These are phyloP conservation scores for Chlorella sp. DNA, from an alignment of 139 green algal genomes.

Conservation along the genomic window DNA sequence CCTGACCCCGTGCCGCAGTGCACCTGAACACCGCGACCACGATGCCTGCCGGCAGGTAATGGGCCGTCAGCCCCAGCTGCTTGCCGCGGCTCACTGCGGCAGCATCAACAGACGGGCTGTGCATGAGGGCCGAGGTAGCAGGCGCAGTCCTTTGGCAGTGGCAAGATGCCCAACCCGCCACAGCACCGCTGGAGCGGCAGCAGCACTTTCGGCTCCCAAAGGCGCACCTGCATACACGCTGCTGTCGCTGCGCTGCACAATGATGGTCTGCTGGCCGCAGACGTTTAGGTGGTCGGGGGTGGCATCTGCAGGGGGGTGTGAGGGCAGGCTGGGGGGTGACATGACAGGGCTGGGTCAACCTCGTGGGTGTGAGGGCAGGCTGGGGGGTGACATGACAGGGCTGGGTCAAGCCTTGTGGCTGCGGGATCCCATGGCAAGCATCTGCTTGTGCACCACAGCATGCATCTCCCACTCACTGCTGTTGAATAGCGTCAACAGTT, in stretches of 20 bases:
- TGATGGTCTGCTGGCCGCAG: background rate
- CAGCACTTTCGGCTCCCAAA: background rate
- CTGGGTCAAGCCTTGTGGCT: background rate
- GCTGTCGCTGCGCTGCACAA: slow-evolving; percentile 3
- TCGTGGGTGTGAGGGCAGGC: background rate
- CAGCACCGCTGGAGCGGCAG: background rate
- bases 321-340: too few relatives aligned
- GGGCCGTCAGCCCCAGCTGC: slow-evolving; percentile 11
- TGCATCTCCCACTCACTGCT: background rate
- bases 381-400: too few relatives aligned
- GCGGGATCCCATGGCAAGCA: background rate
- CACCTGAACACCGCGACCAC: background rate
- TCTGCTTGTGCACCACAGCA: background rate
- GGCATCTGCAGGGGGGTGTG: background rate
- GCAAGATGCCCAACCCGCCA: background rate
- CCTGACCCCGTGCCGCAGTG: background rate
- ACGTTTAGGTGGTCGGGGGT: background rate
- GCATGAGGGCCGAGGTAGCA: background rate
- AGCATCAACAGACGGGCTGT: background rate
- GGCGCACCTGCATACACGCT: slow-evolving; percentile 9
- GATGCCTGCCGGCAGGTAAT: slow-evolving; percentile 10
- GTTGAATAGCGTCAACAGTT: background rate
- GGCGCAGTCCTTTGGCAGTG: background rate
- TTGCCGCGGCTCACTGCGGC: slow-evolving; percentile 26
- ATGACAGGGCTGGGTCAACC: too few relatives aligned